These are phyloP conservation scores for Sphaerulina vaccinii DNA, from an alignment of 2,329 filamentous ascomycete species.

Conservation along the genomic window DNA sequence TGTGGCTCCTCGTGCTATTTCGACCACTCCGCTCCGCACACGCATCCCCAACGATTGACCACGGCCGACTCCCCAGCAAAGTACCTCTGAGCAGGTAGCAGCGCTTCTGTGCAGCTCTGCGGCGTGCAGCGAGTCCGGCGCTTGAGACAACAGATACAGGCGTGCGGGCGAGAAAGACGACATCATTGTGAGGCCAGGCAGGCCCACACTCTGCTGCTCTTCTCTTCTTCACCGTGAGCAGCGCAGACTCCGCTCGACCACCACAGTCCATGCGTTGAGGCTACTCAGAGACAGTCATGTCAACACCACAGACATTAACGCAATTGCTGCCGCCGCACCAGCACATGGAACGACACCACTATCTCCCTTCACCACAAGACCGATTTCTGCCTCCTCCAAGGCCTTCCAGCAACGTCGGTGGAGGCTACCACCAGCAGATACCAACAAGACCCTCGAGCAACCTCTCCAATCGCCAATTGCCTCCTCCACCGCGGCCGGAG, in stretches of 20 bases:
- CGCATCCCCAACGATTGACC: not conserved
- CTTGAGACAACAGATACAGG: not conserved
- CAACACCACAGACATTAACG: constrained; percentile 35
- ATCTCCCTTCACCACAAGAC: constrained; percentile 33
- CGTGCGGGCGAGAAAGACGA: not conserved
- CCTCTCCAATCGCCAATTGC: constrained; percentile 32
- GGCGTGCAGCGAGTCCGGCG: constrained; percentile 6
- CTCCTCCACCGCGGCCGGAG: constrained; percentile 31
- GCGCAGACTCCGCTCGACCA: not conserved
- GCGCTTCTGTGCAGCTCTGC: constrained; percentile 1
- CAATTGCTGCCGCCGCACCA: constrained; percentile 35
- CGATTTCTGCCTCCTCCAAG: constrained; percentile 37
- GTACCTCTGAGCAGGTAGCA: not conserved
- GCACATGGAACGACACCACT: constrained; percentile 34
- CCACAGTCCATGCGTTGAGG: constrained; percentile 4
- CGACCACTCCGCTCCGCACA: not conserved
- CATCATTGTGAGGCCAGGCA: constrained; percentile 7
- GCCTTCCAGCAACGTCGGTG: constrained; percentile 35
- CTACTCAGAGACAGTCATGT: constrained; percentile 23
- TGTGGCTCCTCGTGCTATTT: not conserved
- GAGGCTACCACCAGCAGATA: constrained; percentile 35
- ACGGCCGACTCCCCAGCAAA: not conserved
- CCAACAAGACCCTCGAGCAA: constrained; percentile 37
- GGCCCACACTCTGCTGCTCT: constrained; percentile 2
- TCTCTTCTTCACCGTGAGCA: constrained; percentile 3